Base-by-base conservation (phyloP, 1,284 basidiomycete genomes). In the Ceratobasidium sp. region DNA sequence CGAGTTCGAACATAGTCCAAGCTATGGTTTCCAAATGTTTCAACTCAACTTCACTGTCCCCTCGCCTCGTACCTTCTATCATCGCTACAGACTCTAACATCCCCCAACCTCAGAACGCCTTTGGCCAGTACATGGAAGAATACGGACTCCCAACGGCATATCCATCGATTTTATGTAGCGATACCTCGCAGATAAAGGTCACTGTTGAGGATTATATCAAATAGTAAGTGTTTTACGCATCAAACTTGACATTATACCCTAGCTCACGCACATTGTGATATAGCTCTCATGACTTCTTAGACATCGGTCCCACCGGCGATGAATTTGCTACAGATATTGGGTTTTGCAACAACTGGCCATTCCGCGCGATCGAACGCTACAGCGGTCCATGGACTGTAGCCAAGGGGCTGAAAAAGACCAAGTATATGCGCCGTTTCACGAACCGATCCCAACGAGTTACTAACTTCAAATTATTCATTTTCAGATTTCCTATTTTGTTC, bases 401-500 rank as follows among this genome's bases (percentile, higher is more conserved):
- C 6, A n/a, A 30, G 11, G 54, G 54, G 7, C 54, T 57, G 9
- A 57, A 57, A 30, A 57, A 57, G 21, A 57, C 54, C 8, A 57
- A n/a, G 54, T 57, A 9, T 32, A 49, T 54, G 35, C n/a, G n/a
- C n/a, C n/a, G n/a, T n/a, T n/a, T n/a, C n/a, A n/a, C n/a, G n/a
- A n/a, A n/a, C n/a, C n/a, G n/a, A n/a, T n/a, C n/a, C n/a, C n/a
- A n/a, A n/a, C n/a, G 8, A n/a, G n/a, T n/a, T n/a, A n/a, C n/a
- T n/a, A n/a, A n/a, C n/a, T 18, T 23, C n/a, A n/a, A n/a, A n/a
- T 44, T 9, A 32, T 52, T 13, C 26, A 13, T 2, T n/a, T 55
- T 23, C 44, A 77, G 74, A 16, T 71, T 72, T 70, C 76, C 77
- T 3, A 70, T 79, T 18, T 43, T 77, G 26, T 78, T 79, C 66